Base-by-base conservation (phyloP, 257 asterid genomes). In the Prunella vulgaris region DNA sequence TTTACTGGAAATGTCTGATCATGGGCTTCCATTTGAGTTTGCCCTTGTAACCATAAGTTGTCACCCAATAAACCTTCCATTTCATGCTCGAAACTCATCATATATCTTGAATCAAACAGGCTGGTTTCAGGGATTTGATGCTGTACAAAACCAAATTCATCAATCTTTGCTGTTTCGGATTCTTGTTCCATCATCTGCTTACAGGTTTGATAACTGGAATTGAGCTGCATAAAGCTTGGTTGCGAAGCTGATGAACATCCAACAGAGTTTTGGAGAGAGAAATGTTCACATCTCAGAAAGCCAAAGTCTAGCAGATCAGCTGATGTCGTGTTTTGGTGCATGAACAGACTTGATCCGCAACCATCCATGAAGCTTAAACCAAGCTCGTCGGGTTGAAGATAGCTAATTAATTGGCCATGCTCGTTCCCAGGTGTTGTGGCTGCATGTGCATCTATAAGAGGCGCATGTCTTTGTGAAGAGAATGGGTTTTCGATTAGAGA, bases 341-440 rank as follows among this genome's bases (percentile, higher is more conserved):
- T 53, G 5, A 75, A 61, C 66, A 70, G 12, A 25, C 25, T 64
- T 14, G 51, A 22, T 3, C 60, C 68, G 10, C 21, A 54, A 28
- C 40, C 52, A 17, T 33, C 75, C 56, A 24, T 69, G 35, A 73
- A 74, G 27, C 63, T 53, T 52, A 32, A 69, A 5, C 35, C 52
- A n/a, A 63, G 20, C 54, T 51, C 62, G 54, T 69, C 38, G 20
- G 68, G 17, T 54, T 64, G 77, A 60, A 70, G 68, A 48, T 62
- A 74, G 66, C 42, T 52, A 37, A 21, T 9, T 3, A 22, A 22
- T 48, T 44, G 59, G 5, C 30, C 35, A 2, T 25, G 22, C 28
- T 57, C 78, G 15, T 76, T 52, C 12, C 70, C 74, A 14, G 75
- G 60, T 53, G 75, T 63, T 30, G 65, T 69, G 35, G 82, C 40